Conservation (phyloP, 1,284 basidiomycete genomes). For the Austroboletus olivaceoglutinosus region DNA sequence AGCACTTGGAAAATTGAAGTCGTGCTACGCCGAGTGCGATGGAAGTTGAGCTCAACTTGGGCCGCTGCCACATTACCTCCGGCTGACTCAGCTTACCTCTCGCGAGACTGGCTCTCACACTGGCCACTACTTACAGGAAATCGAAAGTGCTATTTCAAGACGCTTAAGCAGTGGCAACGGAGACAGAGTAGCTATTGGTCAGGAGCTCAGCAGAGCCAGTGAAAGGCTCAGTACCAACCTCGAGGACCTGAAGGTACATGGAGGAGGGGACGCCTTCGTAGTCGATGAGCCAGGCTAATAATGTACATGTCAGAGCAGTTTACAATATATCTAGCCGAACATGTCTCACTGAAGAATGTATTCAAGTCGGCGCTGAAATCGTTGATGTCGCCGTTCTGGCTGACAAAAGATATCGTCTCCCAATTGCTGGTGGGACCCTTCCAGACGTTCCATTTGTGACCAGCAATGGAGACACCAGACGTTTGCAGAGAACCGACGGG, state of each 20-base stretch:
- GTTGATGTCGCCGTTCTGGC: conserved; percentile 46
- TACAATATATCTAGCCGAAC: background rate
- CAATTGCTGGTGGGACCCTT: conserved; percentile 54
- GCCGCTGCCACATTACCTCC: background rate
- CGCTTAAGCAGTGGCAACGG: conserved; percentile 16
- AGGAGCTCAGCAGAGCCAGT: conserved; percentile 43
- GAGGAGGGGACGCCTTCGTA: conserved; percentile 42
- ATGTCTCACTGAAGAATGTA: conserved; percentile 50
- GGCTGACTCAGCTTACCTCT: background rate
- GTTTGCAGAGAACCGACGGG: conserved; percentile 52
- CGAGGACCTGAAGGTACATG: conserved; percentile 46
- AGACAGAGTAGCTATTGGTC: conserved; percentile 39
- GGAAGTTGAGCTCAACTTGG: no score
- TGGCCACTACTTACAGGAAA: no score
- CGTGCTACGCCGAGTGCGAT: no score
- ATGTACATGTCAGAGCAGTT: conserved; percentile 1
- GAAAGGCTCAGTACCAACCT: conserved; percentile 49
- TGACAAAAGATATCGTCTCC: conserved; percentile 58
- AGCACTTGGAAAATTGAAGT: no score
- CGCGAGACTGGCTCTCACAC: background rate
- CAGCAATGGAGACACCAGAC: conserved; percentile 43
- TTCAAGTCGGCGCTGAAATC: conserved; percentile 56
- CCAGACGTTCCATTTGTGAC: conserved; percentile 58
- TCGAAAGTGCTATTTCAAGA: background rate
- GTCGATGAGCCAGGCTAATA: conserved; percentile 39